Conservation (phyloP, 306 rosid species). For the Pterocarpus santalinus region DNA sequence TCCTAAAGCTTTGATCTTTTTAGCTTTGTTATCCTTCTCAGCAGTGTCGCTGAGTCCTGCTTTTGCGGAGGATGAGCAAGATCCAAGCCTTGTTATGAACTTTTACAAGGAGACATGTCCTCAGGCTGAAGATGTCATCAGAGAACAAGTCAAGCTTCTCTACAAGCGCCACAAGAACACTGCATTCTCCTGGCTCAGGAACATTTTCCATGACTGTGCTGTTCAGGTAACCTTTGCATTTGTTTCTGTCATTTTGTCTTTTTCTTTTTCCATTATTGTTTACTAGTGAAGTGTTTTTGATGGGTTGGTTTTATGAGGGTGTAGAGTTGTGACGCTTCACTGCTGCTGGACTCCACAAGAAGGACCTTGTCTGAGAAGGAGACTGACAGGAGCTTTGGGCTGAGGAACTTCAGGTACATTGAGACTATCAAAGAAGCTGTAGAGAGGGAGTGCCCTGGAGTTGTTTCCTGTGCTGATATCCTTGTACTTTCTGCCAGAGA, state of each 20-base stretch:
- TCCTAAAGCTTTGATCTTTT: slow-evolving; percentile 57
- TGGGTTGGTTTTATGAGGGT: not conserved
- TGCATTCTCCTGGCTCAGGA: slow-evolving; percentile 98
- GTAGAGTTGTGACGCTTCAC: slow-evolving; percentile 96
- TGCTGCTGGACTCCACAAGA: slow-evolving; percentile 89
- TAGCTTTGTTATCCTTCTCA: slow-evolving; percentile 58
- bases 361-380: slow-evolving; percentile 93
- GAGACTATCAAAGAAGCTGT: slow-evolving; percentile 92
- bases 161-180: slow-evolving; percentile 99
- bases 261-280: not conserved
- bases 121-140: slow-evolving; percentile 95
- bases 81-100: slow-evolving; percentile 71
- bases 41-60: slow-evolving; percentile 49
- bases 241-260: not conserved
- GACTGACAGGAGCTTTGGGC: slow-evolving; percentile 94
- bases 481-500: slow-evolving; percentile 96
- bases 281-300: not conserved
- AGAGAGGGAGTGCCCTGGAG: slow-evolving; percentile 98
- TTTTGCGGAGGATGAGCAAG: slow-evolving; percentile 56
- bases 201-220: slow-evolving; percentile 97
- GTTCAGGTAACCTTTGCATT: slow-evolving; percentile 63
- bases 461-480: slow-evolving; percentile 93
- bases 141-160: slow-evolving; percentile 90
- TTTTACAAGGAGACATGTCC: slow-evolving; percentile 94
- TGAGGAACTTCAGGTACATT: slow-evolving; percentile 95